phyloP scores from a whole-genome alignment of 352 stramenopile genomes.

The Paralagenidium karlingii region DNA sequence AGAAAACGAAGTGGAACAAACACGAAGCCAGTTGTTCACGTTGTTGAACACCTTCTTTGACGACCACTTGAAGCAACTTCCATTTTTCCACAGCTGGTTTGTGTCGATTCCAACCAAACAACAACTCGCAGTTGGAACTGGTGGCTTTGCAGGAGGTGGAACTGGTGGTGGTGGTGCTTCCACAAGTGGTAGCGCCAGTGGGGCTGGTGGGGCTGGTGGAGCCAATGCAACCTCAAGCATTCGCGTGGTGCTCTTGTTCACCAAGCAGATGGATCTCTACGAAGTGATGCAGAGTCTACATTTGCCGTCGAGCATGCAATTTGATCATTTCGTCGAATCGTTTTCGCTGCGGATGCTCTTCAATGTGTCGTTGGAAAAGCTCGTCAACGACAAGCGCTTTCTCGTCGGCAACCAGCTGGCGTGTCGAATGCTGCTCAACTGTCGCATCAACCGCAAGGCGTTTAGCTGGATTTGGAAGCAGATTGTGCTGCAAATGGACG shows the following conservation, averaged over 20 bases:
- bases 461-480: slow-evolving; percentile 39
- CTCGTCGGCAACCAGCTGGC: slow-evolving; percentile 30
- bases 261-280: slow-evolving; percentile 39
- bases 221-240: no score
- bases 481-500: slow-evolving; percentile 21
- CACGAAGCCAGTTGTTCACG: slow-evolving; percentile 21
- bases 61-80: slow-evolving; percentile 40
- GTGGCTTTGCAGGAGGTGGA: slow-evolving; percentile 4
- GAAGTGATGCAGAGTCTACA: slow-evolving; percentile 35
- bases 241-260: slow-evolving; percentile 55
- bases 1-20: slow-evolving; percentile 38
- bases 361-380: slow-evolving; percentile 40
- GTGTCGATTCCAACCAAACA: slow-evolving; percentile 36
- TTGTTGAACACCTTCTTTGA: slow-evolving; percentile 41
- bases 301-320: slow-evolving; percentile 43
- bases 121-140: slow-evolving; percentile 21
- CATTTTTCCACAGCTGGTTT: slow-evolving; percentile 55
- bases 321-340: slow-evolving; percentile 35
- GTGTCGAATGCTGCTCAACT: slow-evolving; percentile 34
- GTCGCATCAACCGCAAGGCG: slow-evolving; percentile 37
- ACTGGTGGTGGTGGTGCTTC: slow-evolving; percentile 5
- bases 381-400: slow-evolving; percentile 46
- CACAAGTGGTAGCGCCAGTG: no score
- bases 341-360: slow-evolving; percentile 27
- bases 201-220: no score